These are phyloP conservation scores for Starmerella geochares DNA, from an alignment of 805 yeast genomes.

Conservation along the genomic window DNA sequence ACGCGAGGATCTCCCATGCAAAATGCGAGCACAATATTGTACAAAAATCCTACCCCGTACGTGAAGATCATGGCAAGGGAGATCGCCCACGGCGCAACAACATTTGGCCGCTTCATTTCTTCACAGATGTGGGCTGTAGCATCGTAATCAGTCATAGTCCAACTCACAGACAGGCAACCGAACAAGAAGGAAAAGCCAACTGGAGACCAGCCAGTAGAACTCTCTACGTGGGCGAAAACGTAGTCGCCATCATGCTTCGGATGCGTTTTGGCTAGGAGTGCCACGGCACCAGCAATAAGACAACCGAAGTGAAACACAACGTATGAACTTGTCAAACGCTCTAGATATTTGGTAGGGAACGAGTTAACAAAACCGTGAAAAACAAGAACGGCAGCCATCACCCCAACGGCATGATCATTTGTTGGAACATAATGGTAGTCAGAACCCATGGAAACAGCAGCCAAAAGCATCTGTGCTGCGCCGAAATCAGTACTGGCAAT, in stretches of 20 bases:
- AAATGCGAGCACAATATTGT: conserved; percentile 29
- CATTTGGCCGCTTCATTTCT: conserved; percentile 49
- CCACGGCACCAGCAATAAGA: conserved; percentile 42
- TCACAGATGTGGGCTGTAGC: conserved; percentile 68
- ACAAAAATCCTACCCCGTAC: conserved; percentile 29
- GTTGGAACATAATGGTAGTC: conserved; percentile 30
- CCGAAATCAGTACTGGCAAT: conserved; percentile 32
- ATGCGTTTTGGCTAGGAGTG: conserved; percentile 46
- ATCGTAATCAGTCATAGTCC: conserved; percentile 65
- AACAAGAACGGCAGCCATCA: conserved; percentile 37
- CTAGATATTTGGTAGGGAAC: conserved; percentile 41
- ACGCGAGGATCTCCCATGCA: conserved; percentile 29
- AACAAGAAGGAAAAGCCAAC: conserved; percentile 50
- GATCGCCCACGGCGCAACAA: conserved; percentile 50
- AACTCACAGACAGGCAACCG: conserved; percentile 37
- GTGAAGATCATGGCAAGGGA: conserved; percentile 37
- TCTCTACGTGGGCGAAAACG: conserved; percentile 41
- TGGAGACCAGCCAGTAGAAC: conserved; percentile 42
- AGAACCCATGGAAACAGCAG: conserved; percentile 32
- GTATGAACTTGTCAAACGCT: conserved; percentile 42
- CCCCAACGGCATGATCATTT: conserved; percentile 26
- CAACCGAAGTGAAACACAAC: conserved; percentile 43
- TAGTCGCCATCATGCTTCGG: conserved; percentile 37
- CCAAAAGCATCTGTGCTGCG: conserved; percentile 30
- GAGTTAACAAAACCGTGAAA: conserved; percentile 45